A percentile compares a stretch with the other conserved stretches of the same genome.
Conservation (phyloP, 1,284 basidiomycete genomes). For the Laetiporus sulphureus region DNA sequence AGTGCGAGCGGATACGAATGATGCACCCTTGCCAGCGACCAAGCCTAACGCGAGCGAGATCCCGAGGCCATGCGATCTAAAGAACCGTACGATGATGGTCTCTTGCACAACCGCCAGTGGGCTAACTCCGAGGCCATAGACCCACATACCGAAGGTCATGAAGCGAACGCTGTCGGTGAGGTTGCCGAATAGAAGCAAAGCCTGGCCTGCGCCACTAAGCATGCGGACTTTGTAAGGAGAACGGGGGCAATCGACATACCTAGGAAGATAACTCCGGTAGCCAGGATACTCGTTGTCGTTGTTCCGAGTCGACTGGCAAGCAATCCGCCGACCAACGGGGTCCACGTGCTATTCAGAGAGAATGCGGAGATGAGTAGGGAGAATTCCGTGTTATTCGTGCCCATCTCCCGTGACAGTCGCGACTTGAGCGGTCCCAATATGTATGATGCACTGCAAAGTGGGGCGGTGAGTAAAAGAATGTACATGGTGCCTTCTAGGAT, state of each 20-base stretch:
- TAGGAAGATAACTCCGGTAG: constrained; percentile 62
- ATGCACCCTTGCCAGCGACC: constrained; percentile 70
- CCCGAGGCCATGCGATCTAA: constrained; percentile 70
- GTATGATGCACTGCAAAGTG: constrained; percentile 53
- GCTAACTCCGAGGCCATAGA: constrained; percentile 75
- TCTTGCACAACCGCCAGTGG: constrained; percentile 75
- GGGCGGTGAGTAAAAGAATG: neutral
- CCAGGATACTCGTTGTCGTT: constrained; percentile 60
- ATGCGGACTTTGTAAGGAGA: neutral
- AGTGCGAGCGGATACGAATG: constrained; percentile 67
- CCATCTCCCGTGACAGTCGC: constrained; percentile 62
- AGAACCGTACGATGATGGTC: constrained; percentile 76
- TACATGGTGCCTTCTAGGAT: neutral
- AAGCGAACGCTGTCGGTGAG: constrained; percentile 47
- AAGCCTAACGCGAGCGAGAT: constrained; percentile 75
- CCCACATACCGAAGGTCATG: constrained; percentile 67
- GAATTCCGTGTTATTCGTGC: constrained; percentile 72
- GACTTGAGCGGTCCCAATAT: constrained; percentile 74
- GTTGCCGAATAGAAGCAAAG: constrained; percentile 57
- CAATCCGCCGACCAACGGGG: constrained; percentile 65
- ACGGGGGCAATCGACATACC: constrained; percentile 31
- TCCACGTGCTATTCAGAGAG: constrained; percentile 77
- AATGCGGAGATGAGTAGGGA: constrained; percentile 69
- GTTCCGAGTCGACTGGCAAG: constrained; percentile 65
- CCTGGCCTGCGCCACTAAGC: constrained; percentile 40